Base-by-base conservation (phyloP, 2,329 filamentous ascomycete genomes). In the Stagonosporopsis vannaccii region DNA sequence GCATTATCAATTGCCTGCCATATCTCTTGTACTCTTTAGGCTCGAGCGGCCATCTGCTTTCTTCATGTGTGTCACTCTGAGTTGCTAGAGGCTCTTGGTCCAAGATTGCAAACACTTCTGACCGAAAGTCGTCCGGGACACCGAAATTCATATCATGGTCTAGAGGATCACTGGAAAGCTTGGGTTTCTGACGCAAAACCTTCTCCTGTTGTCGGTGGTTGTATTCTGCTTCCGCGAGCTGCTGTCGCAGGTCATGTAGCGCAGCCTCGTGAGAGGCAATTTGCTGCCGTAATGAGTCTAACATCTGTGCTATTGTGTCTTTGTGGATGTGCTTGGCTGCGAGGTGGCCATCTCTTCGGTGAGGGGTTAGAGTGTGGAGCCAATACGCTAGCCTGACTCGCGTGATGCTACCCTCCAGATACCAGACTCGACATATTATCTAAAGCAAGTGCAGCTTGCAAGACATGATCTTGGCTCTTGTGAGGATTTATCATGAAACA, bases 1-100 rank as follows among this genome's bases (percentile, higher is more conserved):
- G 90, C 58, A 97, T 86, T 62, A 98, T 93, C 80, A 98, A 88
- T 77, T 97, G 94, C 35, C 94, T 84, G 7, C 91, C 92, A 78
- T 98, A 98, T 59, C 93, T 85, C 62, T 86, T 86, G 74, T 97
- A 97, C 67, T 97, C 92, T 5, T 89, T 85, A 15, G 81, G 78
- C 4, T 78, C 75, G 2, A 97, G 80, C 0, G 90, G 91, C 89
- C 91, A 94, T 58, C 52, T 62, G 42, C 47, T 60, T 19, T 2
- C 13, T 33, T 51, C 47, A 23, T 2, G n/a, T 22, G 25, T 28
- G 37, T 19, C n/a, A 3, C 39, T 17, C 28, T 40, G 17, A 20
- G 6, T 26, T 42, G 32, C 35, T 36, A 30, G n/a, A 33, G 25
- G 20, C 2, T 45, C 55, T 13, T 73, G 67, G 1, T 68, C 61